Conservation (phyloP, 306 rosid species). For the Nissolia schottii region DNA sequence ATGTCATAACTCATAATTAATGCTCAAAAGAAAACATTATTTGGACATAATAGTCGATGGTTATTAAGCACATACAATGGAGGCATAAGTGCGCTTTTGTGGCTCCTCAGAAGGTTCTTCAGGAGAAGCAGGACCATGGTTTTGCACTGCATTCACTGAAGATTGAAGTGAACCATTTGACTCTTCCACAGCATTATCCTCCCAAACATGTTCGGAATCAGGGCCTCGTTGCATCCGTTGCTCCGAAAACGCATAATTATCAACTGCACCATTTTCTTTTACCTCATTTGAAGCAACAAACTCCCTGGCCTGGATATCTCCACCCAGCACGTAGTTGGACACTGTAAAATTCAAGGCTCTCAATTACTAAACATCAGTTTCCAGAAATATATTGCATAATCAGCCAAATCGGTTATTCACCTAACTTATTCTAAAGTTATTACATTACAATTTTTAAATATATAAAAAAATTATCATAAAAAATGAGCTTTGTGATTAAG, state of each 20-base stretch:
- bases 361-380: constrained; percentile 4
- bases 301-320: constrained; percentile 74
- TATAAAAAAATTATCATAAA: not conserved
- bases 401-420: not conserved
- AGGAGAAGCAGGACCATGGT: constrained; percentile 53
- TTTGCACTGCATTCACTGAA: constrained; percentile 45
- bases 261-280: constrained; percentile 63
- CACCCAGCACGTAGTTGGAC: constrained; percentile 59
- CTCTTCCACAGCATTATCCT: constrained; percentile 51
- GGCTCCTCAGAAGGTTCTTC: constrained; percentile 87
- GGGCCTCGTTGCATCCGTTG: constrained; percentile 57
- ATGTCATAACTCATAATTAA: not conserved
- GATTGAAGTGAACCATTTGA: constrained; percentile 62
- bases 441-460: not conserved
- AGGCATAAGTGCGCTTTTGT: constrained; percentile 93
- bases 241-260: constrained; percentile 64
- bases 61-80: constrained; percentile 62
- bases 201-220: constrained; percentile 54
- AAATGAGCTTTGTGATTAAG: not conserved
- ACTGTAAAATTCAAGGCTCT: constrained; percentile 49
- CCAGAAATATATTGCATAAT: not conserved
- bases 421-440: not conserved
- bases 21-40: constrained; percentile 12
- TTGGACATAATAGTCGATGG: not conserved
- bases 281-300: constrained; percentile 53